A percentile compares a stretch with the other conserved stretches of the same genome.
Conservation (phyloP, 352 stramenopile genomes). For the Pythium apleroticum region DNA sequence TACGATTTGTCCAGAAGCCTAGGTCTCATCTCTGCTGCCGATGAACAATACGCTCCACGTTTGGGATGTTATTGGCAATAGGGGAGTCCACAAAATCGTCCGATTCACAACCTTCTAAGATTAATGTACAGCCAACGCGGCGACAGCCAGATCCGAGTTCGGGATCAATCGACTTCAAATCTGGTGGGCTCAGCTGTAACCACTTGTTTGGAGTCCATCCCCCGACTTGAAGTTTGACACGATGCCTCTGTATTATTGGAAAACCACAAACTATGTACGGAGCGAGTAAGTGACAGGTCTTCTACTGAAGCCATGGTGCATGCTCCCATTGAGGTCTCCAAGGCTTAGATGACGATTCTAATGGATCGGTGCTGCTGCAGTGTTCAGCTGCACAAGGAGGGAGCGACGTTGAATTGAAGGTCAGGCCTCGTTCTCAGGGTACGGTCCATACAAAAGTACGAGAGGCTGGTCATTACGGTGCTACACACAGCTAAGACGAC, state of each 20-base stretch:
- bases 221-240: conserved; percentile 13
- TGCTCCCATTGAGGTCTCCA: neutral
- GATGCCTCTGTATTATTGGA: neutral
- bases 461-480: no score
- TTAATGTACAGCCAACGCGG: no score
- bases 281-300: conserved; percentile 23
- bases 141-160: no score
- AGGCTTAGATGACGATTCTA: neutral
- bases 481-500: neutral
- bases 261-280: conserved; percentile 27
- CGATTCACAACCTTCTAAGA: no score
- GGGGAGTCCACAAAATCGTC: no score
- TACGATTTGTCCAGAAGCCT: conserved; percentile 10
- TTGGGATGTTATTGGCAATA: no score
- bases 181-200: no score
- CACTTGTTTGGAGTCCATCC: conserved; percentile 16
- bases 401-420: neutral
- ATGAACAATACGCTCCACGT: no score
- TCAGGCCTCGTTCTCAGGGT: neutral
- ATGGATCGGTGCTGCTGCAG: neutral
- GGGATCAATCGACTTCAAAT: no score
- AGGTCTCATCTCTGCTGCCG: conserved; percentile 10
- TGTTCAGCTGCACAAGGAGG: neutral
- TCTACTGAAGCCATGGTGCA: neutral
- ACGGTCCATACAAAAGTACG: neutral